Conservation (phyloP, 371 early-diverging fungal genomes). For the Mortierella sp. region DNA sequence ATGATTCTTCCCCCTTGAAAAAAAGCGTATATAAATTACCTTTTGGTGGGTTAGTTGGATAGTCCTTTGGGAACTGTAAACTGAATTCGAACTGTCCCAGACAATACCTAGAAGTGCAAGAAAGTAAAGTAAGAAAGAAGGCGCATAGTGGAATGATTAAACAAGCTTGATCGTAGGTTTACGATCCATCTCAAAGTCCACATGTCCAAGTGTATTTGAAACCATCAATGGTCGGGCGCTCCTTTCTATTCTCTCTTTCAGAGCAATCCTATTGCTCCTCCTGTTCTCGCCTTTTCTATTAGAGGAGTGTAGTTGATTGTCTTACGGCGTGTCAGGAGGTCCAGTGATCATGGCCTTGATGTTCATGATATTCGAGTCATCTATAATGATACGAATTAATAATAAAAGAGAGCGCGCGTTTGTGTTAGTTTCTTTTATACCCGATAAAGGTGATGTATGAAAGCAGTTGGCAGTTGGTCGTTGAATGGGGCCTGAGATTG, state of each 20-base stretch:
- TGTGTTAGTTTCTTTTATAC: no score
- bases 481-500: no score
- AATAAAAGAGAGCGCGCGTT: background rate
- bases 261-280: background rate
- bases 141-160: constrained; percentile 21
- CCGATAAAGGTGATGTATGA: no score
- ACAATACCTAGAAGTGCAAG: constrained; percentile 55
- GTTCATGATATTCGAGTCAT: constrained; percentile 66
- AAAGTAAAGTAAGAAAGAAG: background rate
- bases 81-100: constrained; percentile 63
- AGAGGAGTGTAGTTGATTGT: constrained; percentile 18
- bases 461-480: no score
- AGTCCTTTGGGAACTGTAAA: constrained; percentile 64
- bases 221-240: background rate
- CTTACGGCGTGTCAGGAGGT: constrained; percentile 66
- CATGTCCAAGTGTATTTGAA: background rate
- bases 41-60: constrained; percentile 68
- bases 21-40: constrained; percentile 22
- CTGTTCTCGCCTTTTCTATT: background rate
- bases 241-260: constrained; percentile 8
- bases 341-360: constrained; percentile 69
- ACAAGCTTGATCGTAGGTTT: background rate
- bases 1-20: background rate
- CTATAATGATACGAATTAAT: constrained; percentile 9
- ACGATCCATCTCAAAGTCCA: background rate